Base-by-base conservation (phyloP, 345 rosid species). In the Acer saccharum region DNA sequence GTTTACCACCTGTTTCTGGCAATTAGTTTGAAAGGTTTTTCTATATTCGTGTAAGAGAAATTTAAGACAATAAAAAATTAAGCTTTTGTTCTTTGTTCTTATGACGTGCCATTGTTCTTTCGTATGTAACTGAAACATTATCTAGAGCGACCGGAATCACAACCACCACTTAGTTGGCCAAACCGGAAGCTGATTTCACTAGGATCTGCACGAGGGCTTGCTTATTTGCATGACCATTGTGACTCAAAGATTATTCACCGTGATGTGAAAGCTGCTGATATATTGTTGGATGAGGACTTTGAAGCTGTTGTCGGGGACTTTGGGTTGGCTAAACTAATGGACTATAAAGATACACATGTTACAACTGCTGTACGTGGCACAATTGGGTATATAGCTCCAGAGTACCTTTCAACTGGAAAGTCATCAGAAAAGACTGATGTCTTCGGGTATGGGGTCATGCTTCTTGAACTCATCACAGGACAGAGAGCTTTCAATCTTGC, bases 241-340 rank as follows among this genome's bases (percentile, higher is more conserved):
- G 91, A 93, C 84, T 98, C 93, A 2, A 95, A 91, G 86, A 93
- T 95, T 81, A 95, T 95, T 79, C 99, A 95, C 79, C 91, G 99
- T 29, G 99, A 95, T 80, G 96, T 95, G 73, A 95, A 95, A 86
- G 98, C 98, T 73, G 98, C 99, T 6, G 92, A 95, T 78, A 93
- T 95, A 79, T 85, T 95, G 85, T 81, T 95, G 84, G 99, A 95
- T 77, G 97, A 92, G 83, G 90, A 95, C 63, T 95, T 85, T 66
- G 99, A 95, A 88, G 97, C 99, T 10, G 98, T 93, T 48, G 98
- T 95, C 77, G 98, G 99, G 81, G 99, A 93, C 79, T 95, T 93
- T 73, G 99, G 99, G 50, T 85, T 95, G 65, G 99, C 98, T 68
- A 93, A 91, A 81, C 91, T 93, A 70, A 91, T 95, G 97, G 92